A percentile compares a stretch with the other conserved stretches of the same genome.
Evolutionary conservation across 148 eudicot species (phyloP).

Genomic region (Rhododendron vialii): DNA sequence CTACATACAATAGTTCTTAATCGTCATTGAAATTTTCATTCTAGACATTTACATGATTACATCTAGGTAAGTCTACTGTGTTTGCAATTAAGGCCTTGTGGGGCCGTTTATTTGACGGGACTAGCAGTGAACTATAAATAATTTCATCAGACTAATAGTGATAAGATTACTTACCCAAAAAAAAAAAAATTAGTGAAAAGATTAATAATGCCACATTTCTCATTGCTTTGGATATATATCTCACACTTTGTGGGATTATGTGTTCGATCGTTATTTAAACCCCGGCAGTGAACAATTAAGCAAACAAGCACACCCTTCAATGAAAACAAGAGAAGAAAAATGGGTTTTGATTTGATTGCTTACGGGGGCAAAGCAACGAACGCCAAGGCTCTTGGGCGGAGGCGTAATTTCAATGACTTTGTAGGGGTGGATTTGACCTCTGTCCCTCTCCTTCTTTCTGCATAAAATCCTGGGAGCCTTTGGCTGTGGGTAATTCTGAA

Average conservation of each 20-base stretch:
- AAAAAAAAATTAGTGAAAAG: neutral
- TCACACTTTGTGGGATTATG: neutral
- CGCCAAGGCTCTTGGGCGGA: conserved; percentile 72
- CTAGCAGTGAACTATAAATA: neutral
- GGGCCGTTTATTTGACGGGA: neutral
- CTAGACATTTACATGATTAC: neutral
- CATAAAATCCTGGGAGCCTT: conserved; percentile 24
- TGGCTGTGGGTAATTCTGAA: neutral
- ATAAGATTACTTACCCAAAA: too few relatives aligned
- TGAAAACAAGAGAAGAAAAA: neutral
- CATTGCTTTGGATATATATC: neutral
- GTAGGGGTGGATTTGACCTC: conserved; percentile 49
- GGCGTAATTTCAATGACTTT: conserved; percentile 81
- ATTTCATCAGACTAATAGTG: neutral
- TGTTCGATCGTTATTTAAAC: neutral
- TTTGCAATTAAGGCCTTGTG: neutral
- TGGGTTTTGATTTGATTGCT: conserved; percentile 14
- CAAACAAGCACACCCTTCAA: neutral
- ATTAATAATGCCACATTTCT: neutral
- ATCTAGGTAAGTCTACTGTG: neutral
- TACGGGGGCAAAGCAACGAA: conserved; percentile 71
- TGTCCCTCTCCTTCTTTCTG: conserved; percentile 51
- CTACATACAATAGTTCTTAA: neutral
- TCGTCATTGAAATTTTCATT: neutral
- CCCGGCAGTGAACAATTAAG: neutral